phyloP scores from a whole-genome alignment of 2,329 filamentous ascomycete species.

The Scleromitrula shiraiana region DNA sequence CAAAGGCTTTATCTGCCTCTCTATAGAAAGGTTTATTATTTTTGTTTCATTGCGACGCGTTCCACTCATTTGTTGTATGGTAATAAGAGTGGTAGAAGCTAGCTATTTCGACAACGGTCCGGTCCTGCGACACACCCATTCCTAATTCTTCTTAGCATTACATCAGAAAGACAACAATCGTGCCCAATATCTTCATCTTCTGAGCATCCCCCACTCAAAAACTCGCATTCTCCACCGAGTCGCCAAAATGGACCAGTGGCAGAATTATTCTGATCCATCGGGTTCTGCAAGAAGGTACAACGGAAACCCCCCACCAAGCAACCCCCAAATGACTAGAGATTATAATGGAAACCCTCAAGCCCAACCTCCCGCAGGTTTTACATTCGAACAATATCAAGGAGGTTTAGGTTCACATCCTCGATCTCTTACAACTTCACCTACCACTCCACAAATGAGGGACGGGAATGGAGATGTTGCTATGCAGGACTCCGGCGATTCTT shows the following conservation, averaged over 20 bases:
- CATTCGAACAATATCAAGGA: slow-evolving; percentile 60
- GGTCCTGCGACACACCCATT: slow-evolving; percentile 5
- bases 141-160: not conserved
- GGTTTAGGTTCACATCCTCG: slow-evolving; percentile 35
- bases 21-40: slow-evolving; percentile 16
- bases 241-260: slow-evolving; percentile 54
- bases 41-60: slow-evolving; percentile 22
- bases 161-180: slow-evolving; percentile 3
- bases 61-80: not conserved
- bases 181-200: slow-evolving; percentile 8
- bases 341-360: slow-evolving; percentile 33
- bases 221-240: slow-evolving; percentile 14
- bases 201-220: slow-evolving; percentile 20
- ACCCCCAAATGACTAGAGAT: slow-evolving; percentile 41
- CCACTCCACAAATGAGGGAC: slow-evolving; percentile 55
- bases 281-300: slow-evolving; percentile 58
- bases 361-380: slow-evolving; percentile 51
- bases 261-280: slow-evolving; percentile 57
- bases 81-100: too few species aligned
- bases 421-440: slow-evolving; percentile 51
- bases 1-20: slow-evolving; percentile 25
- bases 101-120: slow-evolving; percentile 2
- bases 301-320: slow-evolving; percentile 38
- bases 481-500: slow-evolving; percentile 78
- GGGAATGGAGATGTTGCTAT: slow-evolving; percentile 72